Evolutionary conservation across 768 basidiomycete species (phyloP).

Genomic region (Heimioporus sp.): DNA sequence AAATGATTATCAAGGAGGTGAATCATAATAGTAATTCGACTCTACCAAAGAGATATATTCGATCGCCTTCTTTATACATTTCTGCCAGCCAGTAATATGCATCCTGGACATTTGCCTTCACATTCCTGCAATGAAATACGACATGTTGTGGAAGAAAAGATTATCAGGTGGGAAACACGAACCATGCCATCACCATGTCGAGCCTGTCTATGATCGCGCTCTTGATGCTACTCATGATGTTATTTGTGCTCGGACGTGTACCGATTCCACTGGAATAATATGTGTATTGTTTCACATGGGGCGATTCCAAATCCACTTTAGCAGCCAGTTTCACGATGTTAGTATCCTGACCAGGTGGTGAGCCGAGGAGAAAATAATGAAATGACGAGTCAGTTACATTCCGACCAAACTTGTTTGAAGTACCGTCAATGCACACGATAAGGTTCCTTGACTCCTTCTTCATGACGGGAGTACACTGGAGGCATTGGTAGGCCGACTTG

Average conservation of each 20-base stretch:
- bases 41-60: slow-evolving; percentile 35
- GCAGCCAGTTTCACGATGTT: slow-evolving; percentile 35
- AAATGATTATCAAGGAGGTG: background rate
- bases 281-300: slow-evolving; percentile 21
- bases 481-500: no score
- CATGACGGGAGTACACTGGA: no score
- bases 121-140: slow-evolving; percentile 25
- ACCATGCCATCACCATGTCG: slow-evolving; percentile 41
- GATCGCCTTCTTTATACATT: slow-evolving; percentile 30
- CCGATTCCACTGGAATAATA: slow-evolving; percentile 41
- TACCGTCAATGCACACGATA: no score
- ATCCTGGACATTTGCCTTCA: slow-evolving; percentile 31
- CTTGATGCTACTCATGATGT: slow-evolving; percentile 19
- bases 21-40: background rate
- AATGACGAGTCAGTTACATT: background rate
- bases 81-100: slow-evolving; percentile 35
- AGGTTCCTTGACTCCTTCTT: no score
- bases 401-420: no score
- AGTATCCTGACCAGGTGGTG: slow-evolving; percentile 29
- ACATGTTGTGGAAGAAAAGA: background rate
- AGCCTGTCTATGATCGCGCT: slow-evolving; percentile 21
- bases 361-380: background rate
- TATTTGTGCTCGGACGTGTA: slow-evolving; percentile 28
- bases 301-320: slow-evolving; percentile 20
- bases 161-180: background rate